Percentiles rank a stretch among this genome's conserved stretches.
Conservation (phyloP, 106 monocot species). For the Ottelia alismoides region DNA sequence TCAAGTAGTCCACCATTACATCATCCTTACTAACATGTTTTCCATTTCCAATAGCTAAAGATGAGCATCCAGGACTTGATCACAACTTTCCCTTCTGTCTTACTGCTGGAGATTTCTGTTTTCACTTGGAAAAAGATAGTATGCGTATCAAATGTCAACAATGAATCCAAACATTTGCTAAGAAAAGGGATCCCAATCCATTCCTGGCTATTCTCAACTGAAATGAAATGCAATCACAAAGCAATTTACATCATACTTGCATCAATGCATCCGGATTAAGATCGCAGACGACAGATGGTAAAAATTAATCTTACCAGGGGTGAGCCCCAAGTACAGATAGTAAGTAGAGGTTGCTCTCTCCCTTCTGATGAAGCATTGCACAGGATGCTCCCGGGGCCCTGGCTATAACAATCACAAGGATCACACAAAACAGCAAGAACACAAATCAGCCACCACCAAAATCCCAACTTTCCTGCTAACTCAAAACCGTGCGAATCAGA, state of each 20-base stretch:
- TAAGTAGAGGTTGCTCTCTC: constrained; percentile 12
- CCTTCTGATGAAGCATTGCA: constrained; percentile 23
- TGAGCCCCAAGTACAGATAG: constrained; percentile 17
- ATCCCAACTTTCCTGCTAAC: too few species aligned
- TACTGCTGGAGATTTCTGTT: too few species aligned
- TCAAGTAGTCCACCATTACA: too few species aligned
- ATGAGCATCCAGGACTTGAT: too few species aligned
- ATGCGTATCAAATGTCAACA: background rate
- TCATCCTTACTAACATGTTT: too few species aligned
- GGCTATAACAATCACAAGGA: constrained; percentile 12
- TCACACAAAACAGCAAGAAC: background rate
- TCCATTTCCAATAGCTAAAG: too few species aligned
- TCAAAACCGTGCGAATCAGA: too few species aligned
- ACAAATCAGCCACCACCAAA: too few species aligned
- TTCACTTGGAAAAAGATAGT: too few species aligned
- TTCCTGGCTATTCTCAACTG: too few species aligned
- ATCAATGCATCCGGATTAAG: background rate
- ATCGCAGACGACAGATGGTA: background rate
- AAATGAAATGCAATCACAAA: background rate
- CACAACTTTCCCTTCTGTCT: too few species aligned
- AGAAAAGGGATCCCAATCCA: background rate
- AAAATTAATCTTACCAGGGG: constrained; percentile 7
- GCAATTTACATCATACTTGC: background rate
- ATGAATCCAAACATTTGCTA: background rate
- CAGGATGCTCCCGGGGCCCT: constrained; percentile 9